These are phyloP conservation scores for Fagopyrum homotropicum DNA, from an alignment of 148 eudicot species.

Conservation along the genomic window DNA sequence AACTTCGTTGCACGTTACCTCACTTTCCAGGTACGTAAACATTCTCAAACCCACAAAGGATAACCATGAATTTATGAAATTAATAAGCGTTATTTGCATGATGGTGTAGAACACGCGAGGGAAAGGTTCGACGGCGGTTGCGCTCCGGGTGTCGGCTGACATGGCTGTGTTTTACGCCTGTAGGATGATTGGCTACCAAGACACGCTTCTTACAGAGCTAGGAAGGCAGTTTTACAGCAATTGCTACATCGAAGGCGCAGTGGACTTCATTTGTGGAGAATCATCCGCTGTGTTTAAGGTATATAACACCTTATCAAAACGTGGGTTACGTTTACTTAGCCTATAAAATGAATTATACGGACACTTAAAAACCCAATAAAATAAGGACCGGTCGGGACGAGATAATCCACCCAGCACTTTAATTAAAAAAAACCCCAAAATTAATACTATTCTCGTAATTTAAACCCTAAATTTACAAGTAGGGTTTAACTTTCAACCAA, in stretches of 20 bases:
- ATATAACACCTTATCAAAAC: neutral
- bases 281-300: neutral
- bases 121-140: constrained; percentile 43
- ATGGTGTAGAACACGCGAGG: constrained; percentile 42
- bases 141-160: constrained; percentile 56
- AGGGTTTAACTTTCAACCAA: too few relatives aligned
- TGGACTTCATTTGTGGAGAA: constrained; percentile 66
- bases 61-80: too few relatives aligned
- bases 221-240: constrained; percentile 60
- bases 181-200: constrained; percentile 50
- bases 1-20: constrained; percentile 36
- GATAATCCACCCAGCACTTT: too few relatives aligned
- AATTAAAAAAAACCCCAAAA: too few relatives aligned
- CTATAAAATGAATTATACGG: too few relatives aligned
- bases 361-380: too few relatives aligned
- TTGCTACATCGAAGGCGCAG: constrained; percentile 73
- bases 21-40: constrained; percentile 28
- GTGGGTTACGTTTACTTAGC: too few relatives aligned
- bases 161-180: constrained; percentile 53
- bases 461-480: too few relatives aligned
- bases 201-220: constrained; percentile 49
- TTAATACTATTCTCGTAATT: too few relatives aligned
- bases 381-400: too few relatives aligned
- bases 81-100: too few relatives aligned
- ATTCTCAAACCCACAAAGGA: too few relatives aligned